Base-by-base conservation (phyloP, 1,284 basidiomycete genomes). In the Exobasidium cylindrosporum region DNA sequence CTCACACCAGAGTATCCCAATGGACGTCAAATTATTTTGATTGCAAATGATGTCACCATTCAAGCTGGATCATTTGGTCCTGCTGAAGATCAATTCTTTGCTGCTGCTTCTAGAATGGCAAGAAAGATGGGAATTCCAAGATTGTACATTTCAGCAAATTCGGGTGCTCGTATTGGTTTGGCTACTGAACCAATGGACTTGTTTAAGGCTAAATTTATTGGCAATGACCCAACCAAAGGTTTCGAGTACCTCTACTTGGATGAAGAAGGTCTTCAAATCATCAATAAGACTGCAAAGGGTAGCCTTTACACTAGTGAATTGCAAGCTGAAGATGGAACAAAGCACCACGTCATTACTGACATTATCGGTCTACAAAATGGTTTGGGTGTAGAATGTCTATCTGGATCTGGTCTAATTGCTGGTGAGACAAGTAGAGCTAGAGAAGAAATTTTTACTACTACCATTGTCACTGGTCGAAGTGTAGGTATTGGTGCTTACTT, bases 401-500 rank as follows among this genome's bases (percentile, higher is more conserved):
- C 85, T 76, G 96, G 96, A 49, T 97, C 94, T 45, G 96, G 96
- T 82, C 87, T 99, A 73, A 98, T 99, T 77, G 96, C 96, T 45
- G 96, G 96, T 66, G 96, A 97, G 82, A 98, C 96, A 0, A 96
- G 94, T 53, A 88, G 96, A 47, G 96, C 96, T 0, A 97, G 97
- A 81, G 93, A 98, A 75, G 92, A 97, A 80, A 97, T 98, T 81
- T 99, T 99, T 85, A 99, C 96, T 57, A 94, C 97, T 81, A 98
- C 96, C 23, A 88, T 99, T 76, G 95, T 98, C 73, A 97, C 94
- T 47, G 96, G 94, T 71, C 91, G 96, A 60, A 97, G 94, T 4
- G 96, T 99, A 72, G 96, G 96, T 83, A 99, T 98, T 75, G 96
- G 96, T 79, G 96, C 96, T 43, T 98, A 99, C 82, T 90, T 99